Evolutionary conservation across 73 alveolate species (phyloP).

Genomic region (Paramecium primaurelia): DNA sequence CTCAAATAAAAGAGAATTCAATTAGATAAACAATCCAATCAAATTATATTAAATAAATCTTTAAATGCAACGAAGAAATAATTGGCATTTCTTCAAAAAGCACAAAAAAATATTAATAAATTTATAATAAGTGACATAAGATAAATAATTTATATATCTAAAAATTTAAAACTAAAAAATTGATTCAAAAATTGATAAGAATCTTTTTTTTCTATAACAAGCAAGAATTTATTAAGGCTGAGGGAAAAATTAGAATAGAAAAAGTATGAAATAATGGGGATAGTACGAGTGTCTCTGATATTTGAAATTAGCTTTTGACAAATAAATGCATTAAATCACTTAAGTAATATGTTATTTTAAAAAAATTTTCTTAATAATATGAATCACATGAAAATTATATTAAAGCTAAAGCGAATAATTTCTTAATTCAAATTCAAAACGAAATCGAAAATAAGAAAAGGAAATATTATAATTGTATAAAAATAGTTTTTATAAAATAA

Average conservation of each 20-base stretch:
- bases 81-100: not conserved
- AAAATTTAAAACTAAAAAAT: slow-evolving; percentile 18
- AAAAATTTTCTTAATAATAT: not conserved
- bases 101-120: not conserved
- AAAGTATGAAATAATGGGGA: not conserved
- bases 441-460: too few relatives aligned
- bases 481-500: not conserved
- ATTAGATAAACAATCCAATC: not conserved
- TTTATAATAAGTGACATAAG: not conserved
- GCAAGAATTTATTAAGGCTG: not conserved
- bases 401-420: not conserved
- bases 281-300: too few relatives aligned
- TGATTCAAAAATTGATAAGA: not conserved
- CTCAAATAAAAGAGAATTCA: not conserved
- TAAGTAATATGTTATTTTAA: not conserved
- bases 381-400: too few relatives aligned
- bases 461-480: not conserved
- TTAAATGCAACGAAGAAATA: not conserved
- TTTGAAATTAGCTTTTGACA: too few relatives aligned
- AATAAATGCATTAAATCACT: not conserved
- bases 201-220: not conserved
- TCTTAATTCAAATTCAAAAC: too few relatives aligned
- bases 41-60: not conserved
- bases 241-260: not conserved
- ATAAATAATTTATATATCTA: not conserved